Base-by-base conservation (phyloP, 2,329 filamentous ascomycete species). In the Trichoderma endophyticum region DNA sequence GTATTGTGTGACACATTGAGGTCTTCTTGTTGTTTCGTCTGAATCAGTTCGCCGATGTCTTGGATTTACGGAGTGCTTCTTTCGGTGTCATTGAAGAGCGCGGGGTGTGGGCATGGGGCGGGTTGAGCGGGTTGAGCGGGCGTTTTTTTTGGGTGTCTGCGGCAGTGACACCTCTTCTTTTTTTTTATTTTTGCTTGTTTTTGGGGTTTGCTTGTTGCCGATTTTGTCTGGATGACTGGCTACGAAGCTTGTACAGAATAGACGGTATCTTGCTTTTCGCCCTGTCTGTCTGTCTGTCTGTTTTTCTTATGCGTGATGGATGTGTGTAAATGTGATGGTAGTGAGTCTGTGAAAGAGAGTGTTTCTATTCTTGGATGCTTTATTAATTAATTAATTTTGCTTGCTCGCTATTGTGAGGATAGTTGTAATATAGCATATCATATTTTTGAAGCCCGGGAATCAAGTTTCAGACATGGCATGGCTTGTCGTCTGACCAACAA, bases 31-130 rank as follows among this genome's bases (percentile, higher is more conserved):
- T 48, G 14, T 30, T 11, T 15, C 34, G 36, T 54, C 7, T 28
- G 60, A 28, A 63, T 21, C 63, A 56, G 48, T n/a, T 66, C 63
- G 63, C 48, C 63, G 63, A 66, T 66, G 63, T 66, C 63, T 66
- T 66, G 63, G 63, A n/a, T 11, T 21, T 21, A 2, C 0, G 9
- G 34, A 36, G 34, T 36, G 8, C n/a, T 48, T 15, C n/a, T n/a
- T 18, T 51, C n/a, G 36, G 36, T 39, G 43, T 21, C 8, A 21
- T n/a, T 48, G 43, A 51, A 51, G 43, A 51, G n/a, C 43, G 15
- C 18, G 18, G 43, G 43, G 43, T 2, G 39, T 48, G 43, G 18
- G n/a, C 39, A 21, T 21, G 14, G 28, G 15, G 26, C 32, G n/a
- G 62, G n/a, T 14, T 39, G 32, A n/a, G 60, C 60, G 60, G 60